Evolutionary conservation across 73 alveolate species (phyloP).

Genomic region (Paramecium sonneborni): DNA sequence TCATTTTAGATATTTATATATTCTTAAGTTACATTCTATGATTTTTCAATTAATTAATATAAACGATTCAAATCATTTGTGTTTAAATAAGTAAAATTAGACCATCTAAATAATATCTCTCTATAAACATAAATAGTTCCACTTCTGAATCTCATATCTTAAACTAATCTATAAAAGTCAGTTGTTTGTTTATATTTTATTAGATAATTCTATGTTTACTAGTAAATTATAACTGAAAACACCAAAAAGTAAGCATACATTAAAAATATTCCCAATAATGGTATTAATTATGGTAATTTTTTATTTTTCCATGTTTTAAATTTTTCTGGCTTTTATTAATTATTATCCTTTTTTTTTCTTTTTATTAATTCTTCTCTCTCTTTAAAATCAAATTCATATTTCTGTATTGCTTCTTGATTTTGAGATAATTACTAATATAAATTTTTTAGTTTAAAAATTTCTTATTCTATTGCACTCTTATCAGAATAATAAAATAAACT

Average conservation of each 20-base stretch:
- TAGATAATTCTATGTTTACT: not conserved
- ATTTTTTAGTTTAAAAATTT: not conserved
- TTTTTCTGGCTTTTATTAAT: not conserved
- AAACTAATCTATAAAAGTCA: constrained; percentile 5
- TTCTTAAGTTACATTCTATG: not conserved
- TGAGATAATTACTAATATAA: not conserved
- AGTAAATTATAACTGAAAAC: not conserved
- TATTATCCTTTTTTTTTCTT: not conserved
- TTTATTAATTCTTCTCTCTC: not conserved
- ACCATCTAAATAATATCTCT: constrained; percentile 23
- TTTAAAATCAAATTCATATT: not conserved
- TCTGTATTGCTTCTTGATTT: not conserved
- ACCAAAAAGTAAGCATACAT: not conserved
- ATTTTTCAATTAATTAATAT: not conserved
- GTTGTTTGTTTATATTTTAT: not conserved
- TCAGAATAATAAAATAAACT: not conserved
- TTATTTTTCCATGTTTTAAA: not conserved
- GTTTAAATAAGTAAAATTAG: not conserved
- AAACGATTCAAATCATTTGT: not conserved
- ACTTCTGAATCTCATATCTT: constrained; percentile 34
- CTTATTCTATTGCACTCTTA: not conserved
- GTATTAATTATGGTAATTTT: not conserved
- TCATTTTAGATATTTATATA: not conserved
- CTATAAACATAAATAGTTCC: constrained; percentile 30
- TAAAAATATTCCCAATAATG: not conserved